These are phyloP conservation scores for Cetradonia linearis DNA, from an alignment of 495 filamentous ascomycete genomes.

Conservation along the genomic window DNA sequence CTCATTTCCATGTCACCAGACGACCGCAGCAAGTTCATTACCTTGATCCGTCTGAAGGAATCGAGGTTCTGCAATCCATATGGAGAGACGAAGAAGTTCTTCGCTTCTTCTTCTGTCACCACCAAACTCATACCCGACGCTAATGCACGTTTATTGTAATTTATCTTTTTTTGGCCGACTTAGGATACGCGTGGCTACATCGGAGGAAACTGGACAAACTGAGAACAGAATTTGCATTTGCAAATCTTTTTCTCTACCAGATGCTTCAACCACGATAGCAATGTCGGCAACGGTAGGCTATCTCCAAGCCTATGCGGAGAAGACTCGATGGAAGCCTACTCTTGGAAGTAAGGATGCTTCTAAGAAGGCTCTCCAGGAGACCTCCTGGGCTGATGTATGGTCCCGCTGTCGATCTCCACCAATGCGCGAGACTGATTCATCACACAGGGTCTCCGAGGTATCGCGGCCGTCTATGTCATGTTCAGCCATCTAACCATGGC, in stretches of 20 bases:
- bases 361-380: slow-evolving; percentile 18
- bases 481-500: slow-evolving; percentile 44
- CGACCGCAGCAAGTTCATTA: background rate
- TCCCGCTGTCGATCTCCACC: background rate
- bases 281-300: slow-evolving; percentile 21
- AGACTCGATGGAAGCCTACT: slow-evolving; percentile 19
- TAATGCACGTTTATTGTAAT: slow-evolving; percentile 10
- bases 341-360: slow-evolving; percentile 16
- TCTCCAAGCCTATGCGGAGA: slow-evolving; percentile 17
- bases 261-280: slow-evolving; percentile 1
- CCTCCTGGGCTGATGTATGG: slow-evolving; percentile 23
- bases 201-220: background rate
- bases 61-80: background rate
- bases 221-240: background rate
- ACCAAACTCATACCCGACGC: background rate
- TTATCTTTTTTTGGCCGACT: background rate
- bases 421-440: slow-evolving; percentile 10
- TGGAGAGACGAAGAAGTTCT: background rate
- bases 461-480: slow-evolving; percentile 46
- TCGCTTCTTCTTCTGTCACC: background rate
- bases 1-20: background rate
- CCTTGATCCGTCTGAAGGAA: slow-evolving; percentile 1
- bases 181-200: slow-evolving; percentile 3
- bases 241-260: background rate
- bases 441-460: slow-evolving; percentile 42